phyloP scores from a whole-genome alignment of 106 monocot species.

The Platanthera zijinensis region DNA sequence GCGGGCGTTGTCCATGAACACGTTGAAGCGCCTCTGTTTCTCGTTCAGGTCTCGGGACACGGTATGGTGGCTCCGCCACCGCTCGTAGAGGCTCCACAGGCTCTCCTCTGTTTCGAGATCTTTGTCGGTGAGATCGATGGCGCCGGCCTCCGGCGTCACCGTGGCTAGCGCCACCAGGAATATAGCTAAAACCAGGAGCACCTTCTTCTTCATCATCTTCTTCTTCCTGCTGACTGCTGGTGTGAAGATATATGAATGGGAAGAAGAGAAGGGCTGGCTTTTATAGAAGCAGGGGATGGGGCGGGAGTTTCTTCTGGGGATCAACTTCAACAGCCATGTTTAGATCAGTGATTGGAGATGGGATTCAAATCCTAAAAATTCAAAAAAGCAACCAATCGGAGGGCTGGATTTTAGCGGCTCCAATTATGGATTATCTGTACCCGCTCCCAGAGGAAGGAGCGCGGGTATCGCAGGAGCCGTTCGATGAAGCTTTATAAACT shows the following conservation, averaged over 20 bases:
- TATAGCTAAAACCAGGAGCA: not conserved
- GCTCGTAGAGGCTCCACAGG: slow-evolving; percentile 51
- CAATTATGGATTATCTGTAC: too few relatives aligned
- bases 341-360: too few relatives aligned
- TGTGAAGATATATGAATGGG: not conserved
- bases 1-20: slow-evolving; percentile 48
- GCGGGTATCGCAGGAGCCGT: too few relatives aligned
- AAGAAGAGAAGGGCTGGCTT: not conserved
- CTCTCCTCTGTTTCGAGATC: slow-evolving; percentile 55
- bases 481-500: too few relatives aligned
- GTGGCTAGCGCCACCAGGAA: not conserved
- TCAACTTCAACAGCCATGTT: not conserved
- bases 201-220: not conserved
- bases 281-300: not conserved
- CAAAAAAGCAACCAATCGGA: too few relatives aligned
- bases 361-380: too few relatives aligned
- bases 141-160: not conserved
- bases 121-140: slow-evolving; percentile 24
- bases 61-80: slow-evolving; percentile 49
- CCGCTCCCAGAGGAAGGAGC: too few relatives aligned
- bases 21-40: slow-evolving; percentile 42
- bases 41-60: slow-evolving; percentile 37
- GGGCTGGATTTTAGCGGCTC: too few relatives aligned
- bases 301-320: not conserved
- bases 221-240: not conserved